phyloP scores from a whole-genome alignment of 2,329 filamentous ascomycete genomes.

The Amauroascus niger region DNA sequence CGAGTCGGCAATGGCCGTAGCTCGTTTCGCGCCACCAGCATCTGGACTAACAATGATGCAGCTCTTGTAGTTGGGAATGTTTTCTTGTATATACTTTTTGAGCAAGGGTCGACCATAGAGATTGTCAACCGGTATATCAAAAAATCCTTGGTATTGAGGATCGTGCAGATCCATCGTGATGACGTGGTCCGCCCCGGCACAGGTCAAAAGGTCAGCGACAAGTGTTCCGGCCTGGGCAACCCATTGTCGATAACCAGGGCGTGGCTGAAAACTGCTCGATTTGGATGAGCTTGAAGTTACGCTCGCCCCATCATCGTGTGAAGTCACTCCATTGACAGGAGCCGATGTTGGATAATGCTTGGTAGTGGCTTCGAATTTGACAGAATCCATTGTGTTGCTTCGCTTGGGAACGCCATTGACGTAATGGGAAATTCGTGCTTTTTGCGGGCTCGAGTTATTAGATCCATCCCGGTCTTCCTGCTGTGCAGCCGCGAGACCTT shows the following conservation, averaged over 20 bases:
- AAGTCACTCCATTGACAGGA: constrained; percentile 43
- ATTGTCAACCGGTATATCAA: constrained; percentile 97
- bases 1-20: constrained; percentile 87
- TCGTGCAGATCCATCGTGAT: constrained; percentile 98
- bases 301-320: constrained; percentile 57
- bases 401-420: constrained; percentile 31
- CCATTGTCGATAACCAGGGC: constrained; percentile 96
- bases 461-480: constrained; percentile 41
- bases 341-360: constrained; percentile 21
- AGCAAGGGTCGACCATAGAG: constrained; percentile 59
- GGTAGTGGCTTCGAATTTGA: constrained; percentile 24
- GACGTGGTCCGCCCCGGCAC: constrained; percentile 89
- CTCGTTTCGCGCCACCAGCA: constrained; percentile 90
- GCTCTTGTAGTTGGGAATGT: constrained; percentile 73
- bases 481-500: constrained; percentile 60
- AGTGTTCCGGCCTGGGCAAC: constrained; percentile 94
- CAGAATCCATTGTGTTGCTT: constrained; percentile 32
- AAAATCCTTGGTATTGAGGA: constrained; percentile 96
- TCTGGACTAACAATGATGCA: constrained; percentile 93
- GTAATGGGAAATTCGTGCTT: constrained; percentile 33
- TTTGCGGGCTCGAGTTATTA: constrained; percentile 34
- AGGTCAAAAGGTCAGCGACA: constrained; percentile 86
- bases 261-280: constrained; percentile 60
- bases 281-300: constrained; percentile 42
- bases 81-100: constrained; percentile 61